Base-by-base conservation (phyloP, 2,329 filamentous ascomycete genomes). In the Triangularia setosa region DNA sequence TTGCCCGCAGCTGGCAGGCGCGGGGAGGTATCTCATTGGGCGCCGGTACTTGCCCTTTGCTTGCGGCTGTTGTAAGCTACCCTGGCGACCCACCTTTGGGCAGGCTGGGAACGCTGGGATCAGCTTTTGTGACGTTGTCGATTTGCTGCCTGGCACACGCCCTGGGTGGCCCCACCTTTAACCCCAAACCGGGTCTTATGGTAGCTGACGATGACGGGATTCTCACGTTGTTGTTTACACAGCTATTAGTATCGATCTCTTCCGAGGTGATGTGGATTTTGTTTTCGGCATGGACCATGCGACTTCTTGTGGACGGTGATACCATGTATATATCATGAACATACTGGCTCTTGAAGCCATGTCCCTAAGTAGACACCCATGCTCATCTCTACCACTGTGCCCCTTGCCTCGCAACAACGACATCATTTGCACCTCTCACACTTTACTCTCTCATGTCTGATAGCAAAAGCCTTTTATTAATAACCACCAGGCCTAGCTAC, bases 91-190 rank as follows among this genome's bases (percentile, higher is more conserved):
- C 64, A 65, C 64, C 64, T 48, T 48, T 62, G 64, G 65, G 65
- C 64, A 64, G 59, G 63, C 61, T 62, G 61, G 33, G 4, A 40
- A 63, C 58, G 61, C 40, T 21, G 40, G 40, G 40, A 48, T 48
- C 40, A 48, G 18, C 64, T 67, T 65, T 18, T 70, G 69, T 73
- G 71, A 73, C 71, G 71, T 73, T 72, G 69, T 72, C 70, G 67
- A 71, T 69, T 69, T 70, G 71, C 70, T 73, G 71, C 71, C 71
- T 73, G 67, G 55, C 58, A 33, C 60, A 16, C 60, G 60, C 60
- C 63, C 61, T 61, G 11, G 9, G 44, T 33, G 14, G 18, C 57
- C 18, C 33, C 54, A 58, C 28, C 14, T 64, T 62, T 48, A n/a
- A n/a, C 21, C 18, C 40, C 40, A 30, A 30, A 48, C 44, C 48